Evolutionary conservation across 805 yeast genomes (phyloP), one percentile per base, ranked within the genome.

Genomic region (Candida anglica): DNA sequence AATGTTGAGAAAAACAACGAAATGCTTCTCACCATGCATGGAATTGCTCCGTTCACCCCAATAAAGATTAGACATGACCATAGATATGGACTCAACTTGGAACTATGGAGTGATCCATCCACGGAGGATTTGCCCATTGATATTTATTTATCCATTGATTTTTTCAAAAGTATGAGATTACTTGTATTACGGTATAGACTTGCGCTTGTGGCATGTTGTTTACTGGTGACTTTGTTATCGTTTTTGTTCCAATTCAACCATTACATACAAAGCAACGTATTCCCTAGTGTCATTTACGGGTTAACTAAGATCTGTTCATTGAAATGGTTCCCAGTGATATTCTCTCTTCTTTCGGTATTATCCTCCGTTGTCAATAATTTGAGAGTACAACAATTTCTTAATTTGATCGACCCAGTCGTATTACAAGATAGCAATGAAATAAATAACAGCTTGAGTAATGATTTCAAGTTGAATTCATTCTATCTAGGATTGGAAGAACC

Each of bases 101-200:
- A 75, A 42, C 36, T 79, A 1, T 77, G 80, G 73, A 60, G 66
- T 16, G 70, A 67, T 35, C n/a, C n/a, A 6, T 56, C 71, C 14
- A 41, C 53, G 17, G 34, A 53, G 17, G 51, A 60, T 2, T 30
- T 28, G 19, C 52, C 62, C 9, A 46, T 71, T 46, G 72, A 66
- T 36, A 52, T 75, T 10, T 53, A 54, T 15, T 33, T 74, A 22
- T 50, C 64, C 6, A 61, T 85, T 11, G 82, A 84, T 53, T 56
- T 77, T 51, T 45, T 73, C 28, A 66, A 71, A 19, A 81, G 91
- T 24, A 56, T 89, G 39, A 81, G 79, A 37, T 67, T 83, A 42
- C 58, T 89, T 30, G 81, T 85, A 4, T 64, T 88, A 44, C 68
- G 95, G 36, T 91, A 84, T 56, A 70, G 98, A 48, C 69, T 91